phyloP scores from a whole-genome alignment of 2,329 filamentous ascomycete genomes.

The Pseudogymnoascus sp. region DNA sequence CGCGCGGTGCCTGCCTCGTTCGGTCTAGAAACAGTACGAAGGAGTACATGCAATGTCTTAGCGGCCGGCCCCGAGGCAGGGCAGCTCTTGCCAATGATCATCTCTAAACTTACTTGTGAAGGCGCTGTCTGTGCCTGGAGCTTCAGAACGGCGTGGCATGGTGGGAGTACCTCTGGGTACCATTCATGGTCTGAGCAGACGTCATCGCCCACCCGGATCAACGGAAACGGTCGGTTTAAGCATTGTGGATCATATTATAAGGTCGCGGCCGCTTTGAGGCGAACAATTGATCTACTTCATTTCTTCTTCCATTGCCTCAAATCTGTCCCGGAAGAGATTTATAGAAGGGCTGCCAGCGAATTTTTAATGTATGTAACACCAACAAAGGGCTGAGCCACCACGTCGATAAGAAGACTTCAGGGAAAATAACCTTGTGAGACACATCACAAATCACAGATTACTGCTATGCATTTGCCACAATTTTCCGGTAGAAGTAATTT shows the following conservation, averaged over 20 bases:
- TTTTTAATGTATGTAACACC: not conserved
- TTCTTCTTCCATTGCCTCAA: not conserved
- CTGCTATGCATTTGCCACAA: not conserved
- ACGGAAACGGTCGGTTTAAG: constrained; percentile 4
- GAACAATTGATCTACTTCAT: not conserved
- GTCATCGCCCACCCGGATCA: not conserved
- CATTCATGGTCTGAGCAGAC: not conserved
- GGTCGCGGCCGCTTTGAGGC: constrained; percentile 4
- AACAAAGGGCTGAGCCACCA: not conserved
- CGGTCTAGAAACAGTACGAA: not conserved
- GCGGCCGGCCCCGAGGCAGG: not conserved
- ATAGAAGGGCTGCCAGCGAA: not conserved
- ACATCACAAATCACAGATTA: not conserved
- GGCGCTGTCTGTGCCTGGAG: not conserved
- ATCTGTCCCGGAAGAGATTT: constrained; percentile 1
- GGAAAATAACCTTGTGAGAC: not conserved
- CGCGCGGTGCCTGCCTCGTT: not conserved
- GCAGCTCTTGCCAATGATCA: not conserved
- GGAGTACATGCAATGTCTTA: not conserved
- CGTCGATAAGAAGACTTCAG: not conserved
- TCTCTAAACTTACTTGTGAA: not conserved
- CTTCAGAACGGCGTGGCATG: not conserved
- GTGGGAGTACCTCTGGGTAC: constrained; percentile 1
- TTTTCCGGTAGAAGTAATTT: not conserved
- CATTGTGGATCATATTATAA: constrained; percentile 4